Evolutionary conservation across 495 filamentous ascomycete genomes (phyloP).

Genomic region (Podospora comata): DNA sequence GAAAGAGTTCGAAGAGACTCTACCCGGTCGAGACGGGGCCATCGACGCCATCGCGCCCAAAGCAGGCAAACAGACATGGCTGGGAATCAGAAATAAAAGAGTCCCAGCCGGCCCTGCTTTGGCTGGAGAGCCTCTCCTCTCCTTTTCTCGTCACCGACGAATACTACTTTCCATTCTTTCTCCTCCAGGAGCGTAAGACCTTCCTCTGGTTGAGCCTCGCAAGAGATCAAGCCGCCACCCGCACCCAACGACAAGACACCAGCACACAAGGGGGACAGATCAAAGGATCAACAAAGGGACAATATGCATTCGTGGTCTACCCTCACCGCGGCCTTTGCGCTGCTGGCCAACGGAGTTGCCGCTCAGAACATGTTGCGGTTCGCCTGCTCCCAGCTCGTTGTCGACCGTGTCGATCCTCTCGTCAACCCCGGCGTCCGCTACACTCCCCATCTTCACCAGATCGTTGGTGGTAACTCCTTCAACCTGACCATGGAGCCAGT

Average conservation of each 20-base stretch:
- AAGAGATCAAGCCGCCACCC: neutral
- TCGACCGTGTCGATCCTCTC: slow-evolving; percentile 51
- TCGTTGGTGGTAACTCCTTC: slow-evolving; percentile 62
- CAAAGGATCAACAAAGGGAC: slow-evolving; percentile 23
- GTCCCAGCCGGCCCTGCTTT: neutral
- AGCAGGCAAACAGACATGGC: slow-evolving; percentile 5
- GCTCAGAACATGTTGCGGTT: slow-evolving; percentile 56
- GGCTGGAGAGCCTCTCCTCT: neutral
- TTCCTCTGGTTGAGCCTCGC: slow-evolving; percentile 3
- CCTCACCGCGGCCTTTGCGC: slow-evolving; percentile 45
- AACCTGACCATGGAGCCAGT: slow-evolving; percentile 63
- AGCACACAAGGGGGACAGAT: slow-evolving; percentile 8
- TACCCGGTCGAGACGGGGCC: slow-evolving; percentile 18
- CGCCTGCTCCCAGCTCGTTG: slow-evolving; percentile 56
- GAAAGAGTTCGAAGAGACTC: slow-evolving; percentile 18
- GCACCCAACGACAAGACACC: slow-evolving; percentile 8
- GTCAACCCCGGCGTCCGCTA: slow-evolving; percentile 51
- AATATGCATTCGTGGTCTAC: slow-evolving; percentile 50
- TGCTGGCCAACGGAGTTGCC: slow-evolving; percentile 45
- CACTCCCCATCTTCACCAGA: slow-evolving; percentile 52
- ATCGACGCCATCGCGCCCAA: slow-evolving; percentile 3
- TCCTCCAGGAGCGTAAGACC: neutral
- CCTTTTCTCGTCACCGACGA: slow-evolving; percentile 4
- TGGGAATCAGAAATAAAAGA: slow-evolving; percentile 8
- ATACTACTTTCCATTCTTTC: neutral